A percentile compares a stretch with the other conserved stretches of the same genome.
phyloP scores from a whole-genome alignment of 345 rosid genomes.

The Euclidium syriacum region DNA sequence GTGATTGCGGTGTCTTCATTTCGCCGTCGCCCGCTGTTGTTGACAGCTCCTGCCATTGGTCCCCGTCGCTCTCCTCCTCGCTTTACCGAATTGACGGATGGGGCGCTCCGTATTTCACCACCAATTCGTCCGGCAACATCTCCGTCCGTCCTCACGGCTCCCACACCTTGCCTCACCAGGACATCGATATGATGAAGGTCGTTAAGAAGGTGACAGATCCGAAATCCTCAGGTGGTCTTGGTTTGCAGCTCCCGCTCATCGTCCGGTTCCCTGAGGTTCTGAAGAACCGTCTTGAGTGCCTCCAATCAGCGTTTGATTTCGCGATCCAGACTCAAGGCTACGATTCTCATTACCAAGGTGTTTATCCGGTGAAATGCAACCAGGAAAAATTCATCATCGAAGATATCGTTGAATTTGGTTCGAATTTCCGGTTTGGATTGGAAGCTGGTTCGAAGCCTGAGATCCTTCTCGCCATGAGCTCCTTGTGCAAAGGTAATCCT shows the following conservation, averaged over 20 bases:
- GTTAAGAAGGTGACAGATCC: constrained; percentile 81
- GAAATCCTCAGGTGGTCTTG: constrained; percentile 67
- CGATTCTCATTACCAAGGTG: constrained; percentile 80
- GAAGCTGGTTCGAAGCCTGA: constrained; percentile 99
- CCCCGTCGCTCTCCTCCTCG: constrained; percentile 54
- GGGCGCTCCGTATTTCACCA: constrained; percentile 89
- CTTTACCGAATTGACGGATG: constrained; percentile 72
- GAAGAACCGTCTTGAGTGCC: constrained; percentile 73
- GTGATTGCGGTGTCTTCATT: constrained; percentile 38
- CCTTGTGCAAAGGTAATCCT: constrained; percentile 65
- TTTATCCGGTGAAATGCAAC: constrained; percentile 92
- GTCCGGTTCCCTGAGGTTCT: constrained; percentile 81
- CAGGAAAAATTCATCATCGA: constrained; percentile 87
- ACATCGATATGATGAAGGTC: constrained; percentile 69
- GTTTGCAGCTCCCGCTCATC: constrained; percentile 74
- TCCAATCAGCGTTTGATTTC: constrained; percentile 65
- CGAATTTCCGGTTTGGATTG: constrained; percentile 68
- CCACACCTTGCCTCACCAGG: constrained; percentile 66
- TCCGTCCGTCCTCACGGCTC: constrained; percentile 64
- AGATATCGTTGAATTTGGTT: constrained; percentile 77
- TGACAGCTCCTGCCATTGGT: constrained; percentile 45
- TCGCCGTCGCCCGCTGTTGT: constrained; percentile 18
- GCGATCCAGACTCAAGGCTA: constrained; percentile 60
- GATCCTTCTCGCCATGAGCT: constrained; percentile 85
- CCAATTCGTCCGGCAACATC: constrained; percentile 65